Evolutionary conservation across 2,329 filamentous ascomycete species (phyloP).

Genomic region (Cladophialophora chaetospira): DNA sequence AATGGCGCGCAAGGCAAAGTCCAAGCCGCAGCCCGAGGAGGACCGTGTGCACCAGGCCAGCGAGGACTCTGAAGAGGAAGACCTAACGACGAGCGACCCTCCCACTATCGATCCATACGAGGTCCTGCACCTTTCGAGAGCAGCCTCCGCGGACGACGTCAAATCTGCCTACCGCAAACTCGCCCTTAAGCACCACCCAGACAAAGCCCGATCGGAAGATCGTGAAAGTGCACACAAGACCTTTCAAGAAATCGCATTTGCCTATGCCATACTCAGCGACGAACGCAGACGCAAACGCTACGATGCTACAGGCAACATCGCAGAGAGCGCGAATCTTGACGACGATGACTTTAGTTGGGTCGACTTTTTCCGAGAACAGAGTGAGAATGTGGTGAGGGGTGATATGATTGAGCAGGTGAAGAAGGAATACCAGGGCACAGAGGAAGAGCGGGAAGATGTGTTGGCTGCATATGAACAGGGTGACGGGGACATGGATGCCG

Average conservation of each 20-base stretch:
- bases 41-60: not conserved
- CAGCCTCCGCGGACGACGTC: slow-evolving; percentile 75
- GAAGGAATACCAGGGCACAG: slow-evolving; percentile 76
- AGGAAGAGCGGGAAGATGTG: slow-evolving; percentile 79
- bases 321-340: slow-evolving; percentile 73
- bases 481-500: slow-evolving; percentile 72
- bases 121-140: slow-evolving; percentile 69
- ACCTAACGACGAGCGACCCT: slow-evolving; percentile 58
- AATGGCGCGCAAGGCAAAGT: slow-evolving; percentile 28
- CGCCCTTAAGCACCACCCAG: slow-evolving; percentile 80
- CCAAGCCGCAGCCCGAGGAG: slow-evolving; percentile 14
- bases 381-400: slow-evolving; percentile 71
- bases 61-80: slow-evolving; percentile 43
- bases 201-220: slow-evolving; percentile 71
- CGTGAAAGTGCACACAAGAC: slow-evolving; percentile 73
- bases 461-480: slow-evolving; percentile 72
- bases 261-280: slow-evolving; percentile 90
- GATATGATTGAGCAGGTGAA: slow-evolving; percentile 77
- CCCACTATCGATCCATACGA: slow-evolving; percentile 77
- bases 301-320: slow-evolving; percentile 85
- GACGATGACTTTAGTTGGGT: slow-evolving; percentile 85
- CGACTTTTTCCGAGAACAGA: slow-evolving; percentile 85
- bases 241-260: slow-evolving; percentile 91
- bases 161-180: slow-evolving; percentile 85
- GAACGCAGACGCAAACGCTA: slow-evolving; percentile 78